Base-by-base conservation (phyloP, 257 asterid species). In the Lavandula angustifolia region DNA sequence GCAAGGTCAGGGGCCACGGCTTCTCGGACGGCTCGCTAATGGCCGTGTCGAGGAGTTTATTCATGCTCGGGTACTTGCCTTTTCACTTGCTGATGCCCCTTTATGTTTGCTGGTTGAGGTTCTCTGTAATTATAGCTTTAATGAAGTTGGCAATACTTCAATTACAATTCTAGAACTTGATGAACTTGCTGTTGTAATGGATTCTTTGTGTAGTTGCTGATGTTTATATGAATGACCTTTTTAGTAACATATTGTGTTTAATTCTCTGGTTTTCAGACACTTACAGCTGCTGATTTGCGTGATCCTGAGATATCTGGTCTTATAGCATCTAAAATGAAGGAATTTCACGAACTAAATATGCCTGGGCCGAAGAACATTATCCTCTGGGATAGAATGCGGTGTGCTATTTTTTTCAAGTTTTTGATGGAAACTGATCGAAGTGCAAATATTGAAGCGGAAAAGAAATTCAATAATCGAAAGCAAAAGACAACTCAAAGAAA, bases 21-120 rank as follows among this genome's bases (percentile, higher is more conserved):
- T 89, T 72, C 94, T 89, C 0, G 99, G 87, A 5, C 79, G 95
- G 5, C 84, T 87, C 75, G 41, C 84, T 37, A 77, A 73, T 72
- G 95, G 99, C 42, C 87, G 96, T 13, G 71, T 89, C 64, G 97
- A 89, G 80, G 95, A 92, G 79, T 87, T 87, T 53, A 92, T 89
- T 73, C 85, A 82, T 41, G 94, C 97, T 61, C 78, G 95, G 91
- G 95, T 92, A 75, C 50, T 12, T 41, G 6, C 38, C 16, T 5
- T 9, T 9, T 22, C 2, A 8, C 49, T 11, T 33, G 1, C n/a
- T 54, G 5, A 5, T 6, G 9, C 14, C 0, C 31, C 40, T 12
- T 5, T 42, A 10, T 31, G 0, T n/a, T 22, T 22, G 27, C 27
- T 22, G 27, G 27, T 22, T 22, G 27, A 22, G 27, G 2, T 22